Conservation (phyloP, 2,329 filamentous ascomycete species). For the Pyrenophora seminiperda region DNA sequence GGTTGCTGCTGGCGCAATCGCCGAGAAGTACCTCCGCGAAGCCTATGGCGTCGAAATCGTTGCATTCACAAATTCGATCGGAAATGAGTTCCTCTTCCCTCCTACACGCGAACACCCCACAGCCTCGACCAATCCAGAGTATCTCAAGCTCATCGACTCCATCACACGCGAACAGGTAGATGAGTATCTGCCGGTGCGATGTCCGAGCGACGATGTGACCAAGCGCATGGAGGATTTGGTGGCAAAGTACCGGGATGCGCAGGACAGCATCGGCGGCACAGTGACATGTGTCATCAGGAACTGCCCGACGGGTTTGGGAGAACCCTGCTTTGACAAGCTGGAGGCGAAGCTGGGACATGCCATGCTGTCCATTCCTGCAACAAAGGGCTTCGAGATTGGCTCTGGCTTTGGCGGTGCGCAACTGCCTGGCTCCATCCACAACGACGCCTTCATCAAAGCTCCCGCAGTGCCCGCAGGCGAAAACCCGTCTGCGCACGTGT, state of each 20-base stretch:
- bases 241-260: constrained; percentile 73
- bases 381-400: constrained; percentile 94
- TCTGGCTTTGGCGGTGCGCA: constrained; percentile 89
- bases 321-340: constrained; percentile 94
- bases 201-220: constrained; percentile 70
- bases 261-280: constrained; percentile 92
- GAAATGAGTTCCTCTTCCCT: constrained; percentile 76
- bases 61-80: constrained; percentile 86
- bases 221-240: constrained; percentile 79
- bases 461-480: constrained; percentile 55
- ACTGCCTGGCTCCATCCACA: constrained; percentile 86
- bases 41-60: constrained; percentile 89
- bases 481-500: constrained; percentile 49
- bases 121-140: constrained; percentile 75
- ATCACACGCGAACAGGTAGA: constrained; percentile 81
- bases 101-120: constrained; percentile 68
- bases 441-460: constrained; percentile 79
- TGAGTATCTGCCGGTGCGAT: constrained; percentile 81
- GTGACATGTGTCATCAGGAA: constrained; percentile 94
- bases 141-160: constrained; percentile 72
- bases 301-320: constrained; percentile 81
- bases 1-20: constrained; percentile 88
- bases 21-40: constrained; percentile 85
- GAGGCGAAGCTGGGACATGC: constrained; percentile 90
- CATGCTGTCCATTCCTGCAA: constrained; percentile 93